These are phyloP conservation scores for Pseudogymnoascus sp. DNA, from an alignment of 2,329 filamentous ascomycete genomes.

Conservation along the genomic window DNA sequence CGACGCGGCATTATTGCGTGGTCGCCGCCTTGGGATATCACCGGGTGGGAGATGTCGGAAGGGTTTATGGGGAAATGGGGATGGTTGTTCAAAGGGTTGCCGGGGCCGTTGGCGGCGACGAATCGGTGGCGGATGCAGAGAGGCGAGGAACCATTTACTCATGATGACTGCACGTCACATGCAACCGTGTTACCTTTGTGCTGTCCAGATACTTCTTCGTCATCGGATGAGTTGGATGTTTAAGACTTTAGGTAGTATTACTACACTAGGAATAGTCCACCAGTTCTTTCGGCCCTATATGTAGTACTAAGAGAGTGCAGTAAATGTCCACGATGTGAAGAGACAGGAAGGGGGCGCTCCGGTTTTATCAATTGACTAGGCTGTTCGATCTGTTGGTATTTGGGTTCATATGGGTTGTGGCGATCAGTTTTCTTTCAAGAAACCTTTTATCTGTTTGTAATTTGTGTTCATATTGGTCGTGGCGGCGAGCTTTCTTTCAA, in stretches of 20 bases:
- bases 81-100: conserved; percentile 26
- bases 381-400: background rate
- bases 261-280: background rate
- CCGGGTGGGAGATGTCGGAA: conserved; percentile 36
- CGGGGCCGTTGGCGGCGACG: conserved; percentile 29
- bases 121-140: conserved; percentile 32
- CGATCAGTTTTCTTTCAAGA: background rate
- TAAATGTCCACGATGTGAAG: background rate
- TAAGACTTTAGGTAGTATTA: conserved; percentile 11
- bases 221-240: conserved; percentile 13
- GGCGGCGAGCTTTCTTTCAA: background rate
- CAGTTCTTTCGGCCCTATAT: background rate
- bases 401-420: background rate
- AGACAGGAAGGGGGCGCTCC: background rate
- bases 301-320: background rate
- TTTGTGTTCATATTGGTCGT: background rate
- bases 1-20: conserved; percentile 37
- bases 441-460: background rate
- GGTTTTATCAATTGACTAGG: background rate
- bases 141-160: conserved; percentile 28
- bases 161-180: conserved; percentile 20
- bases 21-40: conserved; percentile 35
- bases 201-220: conserved; percentile 8
- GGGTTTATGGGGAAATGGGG: conserved; percentile 35
- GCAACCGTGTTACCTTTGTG: conserved; percentile 17